phyloP scores from a whole-genome alignment of 2,329 filamentous ascomycete species.

The Mycosphaerelloides madeirae region DNA sequence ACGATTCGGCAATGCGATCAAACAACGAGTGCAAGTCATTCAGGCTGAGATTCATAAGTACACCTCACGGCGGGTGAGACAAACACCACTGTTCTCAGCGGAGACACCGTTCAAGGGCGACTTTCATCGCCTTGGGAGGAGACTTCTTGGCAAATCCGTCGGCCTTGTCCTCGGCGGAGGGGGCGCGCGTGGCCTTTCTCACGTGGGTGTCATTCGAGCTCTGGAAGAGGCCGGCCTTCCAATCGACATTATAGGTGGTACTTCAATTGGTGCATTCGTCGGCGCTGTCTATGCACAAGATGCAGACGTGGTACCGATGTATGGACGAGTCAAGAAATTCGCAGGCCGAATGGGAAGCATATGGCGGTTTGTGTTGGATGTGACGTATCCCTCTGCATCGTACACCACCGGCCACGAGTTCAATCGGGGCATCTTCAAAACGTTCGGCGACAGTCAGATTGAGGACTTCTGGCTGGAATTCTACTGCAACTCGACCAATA shows the following conservation, averaged over 20 bases:
- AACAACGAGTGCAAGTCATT: conserved; percentile 86
- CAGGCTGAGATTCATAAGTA: conserved; percentile 99
- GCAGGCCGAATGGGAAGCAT: conserved; percentile 97
- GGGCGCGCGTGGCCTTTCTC: conserved; percentile 84
- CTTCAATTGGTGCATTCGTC: conserved; percentile 93
- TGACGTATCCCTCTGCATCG: conserved; percentile 93
- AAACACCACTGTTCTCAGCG: conserved; percentile 81
- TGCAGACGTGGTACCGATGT: conserved; percentile 94
- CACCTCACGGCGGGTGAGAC: conserved; percentile 85
- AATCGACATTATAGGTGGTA: conserved; percentile 91
- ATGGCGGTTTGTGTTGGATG: conserved; percentile 94
- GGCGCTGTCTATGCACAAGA: conserved; percentile 93
- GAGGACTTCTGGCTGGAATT: conserved; percentile 99
- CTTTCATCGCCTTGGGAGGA: conserved; percentile 85
- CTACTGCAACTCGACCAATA: conserved; percentile 99
- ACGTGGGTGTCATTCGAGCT: conserved; percentile 89
- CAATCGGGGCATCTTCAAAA: conserved; percentile 98
- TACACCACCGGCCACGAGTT: conserved; percentile 99
- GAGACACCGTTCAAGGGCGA: conserved; percentile 94
- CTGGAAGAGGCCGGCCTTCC: conserved; percentile 95
- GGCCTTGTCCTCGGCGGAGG: conserved; percentile 91
- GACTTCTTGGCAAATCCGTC: conserved; percentile 89
- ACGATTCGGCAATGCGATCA: conserved; percentile 77
- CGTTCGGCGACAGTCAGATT: conserved; percentile 93
- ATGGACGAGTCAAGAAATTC: conserved; percentile 95